These are phyloP conservation scores for Sphagnum tenellum DNA, from an alignment of 225 moss, liverwort and hornwort species.

Conservation along the genomic window DNA sequence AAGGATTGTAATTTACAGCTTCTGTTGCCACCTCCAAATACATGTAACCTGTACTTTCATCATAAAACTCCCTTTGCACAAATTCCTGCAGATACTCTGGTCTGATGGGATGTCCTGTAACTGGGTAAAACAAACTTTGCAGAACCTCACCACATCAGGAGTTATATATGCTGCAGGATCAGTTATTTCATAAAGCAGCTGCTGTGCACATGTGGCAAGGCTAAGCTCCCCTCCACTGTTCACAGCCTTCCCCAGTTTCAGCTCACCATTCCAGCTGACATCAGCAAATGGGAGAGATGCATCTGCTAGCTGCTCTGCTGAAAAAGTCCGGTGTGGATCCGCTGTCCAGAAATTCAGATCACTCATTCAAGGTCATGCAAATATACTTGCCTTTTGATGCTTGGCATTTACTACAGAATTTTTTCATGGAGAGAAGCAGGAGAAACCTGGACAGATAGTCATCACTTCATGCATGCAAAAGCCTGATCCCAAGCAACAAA, in stretches of 20 bases:
- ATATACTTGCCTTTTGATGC: too few species aligned
- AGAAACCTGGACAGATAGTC: too few species aligned
- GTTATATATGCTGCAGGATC: conserved; percentile 68
- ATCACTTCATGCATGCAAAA: too few species aligned
- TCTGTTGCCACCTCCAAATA: too few species aligned
- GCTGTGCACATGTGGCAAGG: conserved; percentile 67
- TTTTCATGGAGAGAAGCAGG: too few species aligned
- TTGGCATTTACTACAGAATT: too few species aligned
- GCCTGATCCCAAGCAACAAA: too few species aligned
- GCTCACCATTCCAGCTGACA: conserved; percentile 55
- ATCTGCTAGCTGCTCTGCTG: conserved; percentile 31
- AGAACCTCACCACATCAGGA: conserved; percentile 60
- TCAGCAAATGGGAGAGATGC: conserved; percentile 73
- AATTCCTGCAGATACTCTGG: too few species aligned
- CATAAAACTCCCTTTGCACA: too few species aligned
- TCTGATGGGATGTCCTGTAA: too few species aligned
- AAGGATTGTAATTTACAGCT: background rate
- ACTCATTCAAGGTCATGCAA: too few species aligned
- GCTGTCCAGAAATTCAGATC: conserved; percentile 16
- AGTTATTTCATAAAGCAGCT: conserved; percentile 79
- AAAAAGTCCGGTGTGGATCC: conserved; percentile 44
- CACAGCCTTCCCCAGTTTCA: conserved; percentile 52
- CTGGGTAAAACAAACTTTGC: background rate
- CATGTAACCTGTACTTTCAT: too few species aligned
- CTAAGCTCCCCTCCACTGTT: conserved; percentile 73